Percentiles rank a stretch among this genome's conserved stretches.
These are phyloP conservation scores for Saksenaea vasiformis DNA, from an alignment of 371 early-diverging fungal genomes.

Conservation along the genomic window DNA sequence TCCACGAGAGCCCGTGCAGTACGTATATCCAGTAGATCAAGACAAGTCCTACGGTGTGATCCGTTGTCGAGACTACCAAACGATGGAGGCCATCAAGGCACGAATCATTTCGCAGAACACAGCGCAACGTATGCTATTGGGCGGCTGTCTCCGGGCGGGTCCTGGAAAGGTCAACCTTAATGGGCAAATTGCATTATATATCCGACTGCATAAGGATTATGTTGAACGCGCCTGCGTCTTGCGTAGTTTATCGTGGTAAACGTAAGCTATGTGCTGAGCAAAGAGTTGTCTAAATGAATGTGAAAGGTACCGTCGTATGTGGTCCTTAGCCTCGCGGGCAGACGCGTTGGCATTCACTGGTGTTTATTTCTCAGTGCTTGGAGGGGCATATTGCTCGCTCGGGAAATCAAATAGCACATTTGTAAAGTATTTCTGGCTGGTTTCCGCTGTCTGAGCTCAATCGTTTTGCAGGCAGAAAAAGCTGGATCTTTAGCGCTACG, in stretches of 20 bases:
- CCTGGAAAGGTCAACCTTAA: neutral
- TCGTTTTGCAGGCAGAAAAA: constrained; percentile 37
- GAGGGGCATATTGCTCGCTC: constrained; percentile 55
- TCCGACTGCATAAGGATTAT: constrained; percentile 3
- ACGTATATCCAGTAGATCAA: too few relatives aligned
- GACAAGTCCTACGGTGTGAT: neutral
- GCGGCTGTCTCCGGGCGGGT: neutral
- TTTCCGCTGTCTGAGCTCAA: neutral
- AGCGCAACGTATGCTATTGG: neutral
- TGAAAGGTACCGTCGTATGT: constrained; percentile 30
- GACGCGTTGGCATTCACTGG: constrained; percentile 41
- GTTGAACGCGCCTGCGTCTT: constrained; percentile 5
- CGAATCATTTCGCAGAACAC: neutral
- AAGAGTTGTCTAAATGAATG: neutral
- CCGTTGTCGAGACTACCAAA: constrained; percentile 12
- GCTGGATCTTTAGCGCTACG: constrained; percentile 46
- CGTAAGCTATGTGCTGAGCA: neutral
- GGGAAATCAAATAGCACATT: constrained; percentile 44
- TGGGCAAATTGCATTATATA: neutral
- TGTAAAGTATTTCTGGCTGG: too few relatives aligned
- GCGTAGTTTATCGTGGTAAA: constrained; percentile 9
- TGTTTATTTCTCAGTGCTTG: constrained; percentile 50
- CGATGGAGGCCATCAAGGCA: constrained; percentile 2
- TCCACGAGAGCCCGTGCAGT: neutral
- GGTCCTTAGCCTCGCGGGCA: constrained; percentile 32